These are phyloP conservation scores for Aspergillus viridinutans DNA, from an alignment of 2,329 filamentous ascomycete species.

Conservation along the genomic window DNA sequence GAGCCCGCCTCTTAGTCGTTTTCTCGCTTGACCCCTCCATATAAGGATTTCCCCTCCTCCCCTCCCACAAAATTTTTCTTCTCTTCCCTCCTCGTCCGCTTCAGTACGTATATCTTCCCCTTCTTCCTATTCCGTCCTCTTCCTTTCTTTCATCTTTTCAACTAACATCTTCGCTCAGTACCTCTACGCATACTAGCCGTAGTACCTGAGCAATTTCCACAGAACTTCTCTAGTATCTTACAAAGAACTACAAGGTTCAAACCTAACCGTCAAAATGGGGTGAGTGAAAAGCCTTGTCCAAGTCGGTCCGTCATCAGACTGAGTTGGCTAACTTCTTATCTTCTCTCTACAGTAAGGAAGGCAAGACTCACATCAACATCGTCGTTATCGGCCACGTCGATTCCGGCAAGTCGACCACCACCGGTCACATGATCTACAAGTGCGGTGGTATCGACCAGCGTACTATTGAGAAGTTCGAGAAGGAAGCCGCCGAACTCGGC, in stretches of 20 bases:
- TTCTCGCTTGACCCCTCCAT: constrained; percentile 44
- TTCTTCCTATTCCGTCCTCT: constrained; percentile 16
- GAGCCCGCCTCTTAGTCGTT: constrained; percentile 34
- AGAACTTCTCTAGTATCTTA: constrained; percentile 45
- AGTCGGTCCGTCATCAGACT: not conserved
- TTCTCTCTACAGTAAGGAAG: constrained; percentile 69
- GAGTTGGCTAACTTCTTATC: constrained; percentile 6
- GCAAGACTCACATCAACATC: constrained; percentile 95
- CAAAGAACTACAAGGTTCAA: constrained; percentile 46
- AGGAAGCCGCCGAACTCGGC: constrained; percentile 98
- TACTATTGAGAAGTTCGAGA: constrained; percentile 99
- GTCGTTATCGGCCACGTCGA: constrained; percentile 99
- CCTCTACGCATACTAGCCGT: constrained; percentile 49
- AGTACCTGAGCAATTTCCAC: constrained; percentile 46
- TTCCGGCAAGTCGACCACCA: constrained; percentile 98
- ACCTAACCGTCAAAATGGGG: constrained; percentile 56
- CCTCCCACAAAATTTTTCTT: constrained; percentile 39
- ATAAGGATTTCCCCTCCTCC: constrained; percentile 44
- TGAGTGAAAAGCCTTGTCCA: constrained; percentile 38
- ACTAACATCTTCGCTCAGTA: constrained; percentile 38
- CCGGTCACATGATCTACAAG: constrained; percentile 99
- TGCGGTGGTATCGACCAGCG: constrained; percentile 99
- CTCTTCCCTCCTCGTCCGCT: constrained; percentile 39
- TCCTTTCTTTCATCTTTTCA: constrained; percentile 20
- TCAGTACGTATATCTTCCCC: constrained; percentile 43